Evolutionary conservation across 2,329 filamentous ascomycete genomes (phyloP), one percentile per base, ranked within the genome.

Genomic region (Colletotrichum melonis): DNA sequence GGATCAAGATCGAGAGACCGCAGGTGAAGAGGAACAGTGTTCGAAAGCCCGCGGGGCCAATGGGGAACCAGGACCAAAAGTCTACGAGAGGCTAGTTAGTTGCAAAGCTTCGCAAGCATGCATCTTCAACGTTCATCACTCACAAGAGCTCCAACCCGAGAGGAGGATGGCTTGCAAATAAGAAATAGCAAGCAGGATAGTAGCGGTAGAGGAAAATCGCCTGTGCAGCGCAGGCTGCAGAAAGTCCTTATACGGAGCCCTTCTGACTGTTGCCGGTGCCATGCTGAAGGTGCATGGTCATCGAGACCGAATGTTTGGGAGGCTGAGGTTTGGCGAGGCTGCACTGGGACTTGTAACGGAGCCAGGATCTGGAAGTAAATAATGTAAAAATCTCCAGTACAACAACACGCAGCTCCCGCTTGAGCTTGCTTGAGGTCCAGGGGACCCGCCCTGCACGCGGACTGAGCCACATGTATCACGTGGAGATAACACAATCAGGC

Each of bases 191-290:
- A 97, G 84, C 16, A 95, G 87, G 75, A 94, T 85, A 16, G 90
- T 88, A 60, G 93, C 93, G 14, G 94, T 95, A 75, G 92, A 92
- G 62, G 93, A 92, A 84, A 98, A 98, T 78, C 95, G 91, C 78
- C 94, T 89, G 83, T 98, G 96, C 76, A 98, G 87, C 65, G 93
- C 92, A 63, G 96, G 95, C 74, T 96, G 97, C 77, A 98, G 86
- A 82, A 97, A 97, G 85, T 98, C 94, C 87, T 95, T 93, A 84
- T 98, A 97, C 62, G 89, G 86, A 78, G 86, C 84, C 80, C 82
- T 89, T 87, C 86, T 91, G 84, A 85, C 88, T 80, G 83, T 86
- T 79, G 83, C 82, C 79, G 81, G 81, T 78, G 88, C 85, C 88
- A 90, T 90, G 63, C 80, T 85, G 78, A 82, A 82, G 81, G 82